Percentiles rank a stretch among this genome's conserved stretches.
Evolutionary conservation across 2,329 filamentous ascomycete species (phyloP).

Genomic region (Colletotrichum cereale): DNA sequence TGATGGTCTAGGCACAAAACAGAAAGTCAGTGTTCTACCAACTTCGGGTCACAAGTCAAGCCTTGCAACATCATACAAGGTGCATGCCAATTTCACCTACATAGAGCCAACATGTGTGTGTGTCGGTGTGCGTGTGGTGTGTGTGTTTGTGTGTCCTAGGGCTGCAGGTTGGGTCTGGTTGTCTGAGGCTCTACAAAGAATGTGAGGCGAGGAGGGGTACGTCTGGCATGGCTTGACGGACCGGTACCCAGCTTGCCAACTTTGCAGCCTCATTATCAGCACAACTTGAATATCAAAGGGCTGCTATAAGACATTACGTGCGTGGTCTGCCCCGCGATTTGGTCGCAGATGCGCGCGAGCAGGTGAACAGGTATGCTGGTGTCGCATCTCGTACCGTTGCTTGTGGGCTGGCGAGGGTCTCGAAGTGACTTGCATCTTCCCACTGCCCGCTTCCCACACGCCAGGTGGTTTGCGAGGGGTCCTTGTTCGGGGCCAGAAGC

Average conservation of each 20-base stretch:
- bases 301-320: conserved; percentile 22
- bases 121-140: background rate
- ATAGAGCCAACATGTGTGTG: background rate
- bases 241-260: conserved; percentile 1
- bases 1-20: background rate
- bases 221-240: background rate
- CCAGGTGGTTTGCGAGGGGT: conserved; percentile 17
- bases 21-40: background rate
- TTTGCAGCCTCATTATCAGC: conserved; percentile 33
- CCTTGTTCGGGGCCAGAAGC: conserved; percentile 24
- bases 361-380: conserved; percentile 1
- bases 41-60: conserved; percentile 8
- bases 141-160: conserved; percentile 10
- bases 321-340: conserved; percentile 33
- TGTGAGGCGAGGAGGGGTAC: conserved; percentile 1
- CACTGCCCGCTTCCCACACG: conserved; percentile 36
- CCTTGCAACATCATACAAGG: conserved; percentile 21
- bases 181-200: conserved; percentile 12
- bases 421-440: conserved; percentile 40
- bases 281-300: conserved; percentile 9
- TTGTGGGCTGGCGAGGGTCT: conserved; percentile 32
- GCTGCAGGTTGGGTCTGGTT: conserved; percentile 7
- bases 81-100: background rate
- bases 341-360: background rate
- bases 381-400: conserved; percentile 21